These are phyloP conservation scores for Tylopilus subfusipes DNA, from an alignment of 768 basidiomycete species.

Conservation along the genomic window DNA sequence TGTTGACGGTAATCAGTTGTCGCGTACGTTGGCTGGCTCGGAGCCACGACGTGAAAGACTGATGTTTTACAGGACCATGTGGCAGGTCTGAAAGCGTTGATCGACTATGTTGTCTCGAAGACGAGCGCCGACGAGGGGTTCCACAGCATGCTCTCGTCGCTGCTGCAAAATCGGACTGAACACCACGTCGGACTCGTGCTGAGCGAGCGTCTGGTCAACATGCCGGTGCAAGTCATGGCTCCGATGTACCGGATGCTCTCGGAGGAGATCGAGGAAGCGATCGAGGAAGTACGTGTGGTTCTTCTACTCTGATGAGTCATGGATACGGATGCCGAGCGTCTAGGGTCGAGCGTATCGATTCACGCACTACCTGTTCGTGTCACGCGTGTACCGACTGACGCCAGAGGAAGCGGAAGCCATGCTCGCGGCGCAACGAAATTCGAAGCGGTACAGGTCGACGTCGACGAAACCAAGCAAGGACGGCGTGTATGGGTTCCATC, in stretches of 20 bases:
- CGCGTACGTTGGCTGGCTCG: slow-evolving; percentile 39
- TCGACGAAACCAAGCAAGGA: slow-evolving; percentile 33
- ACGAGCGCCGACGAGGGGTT: slow-evolving; percentile 47
- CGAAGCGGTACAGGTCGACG: slow-evolving; percentile 37
- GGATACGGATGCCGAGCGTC: neutral
- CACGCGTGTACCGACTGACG: slow-evolving; percentile 73
- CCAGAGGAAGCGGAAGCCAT: slow-evolving; percentile 59
- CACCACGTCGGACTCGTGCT: slow-evolving; percentile 74
- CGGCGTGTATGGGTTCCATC: slow-evolving; percentile 73
- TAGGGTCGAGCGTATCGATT: slow-evolving; percentile 66
- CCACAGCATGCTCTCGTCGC: slow-evolving; percentile 48
- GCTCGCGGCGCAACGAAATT: slow-evolving; percentile 39
- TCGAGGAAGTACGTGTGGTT: slow-evolving; percentile 50
- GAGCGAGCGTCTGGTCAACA: slow-evolving; percentile 88
- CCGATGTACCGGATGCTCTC: slow-evolving; percentile 90
- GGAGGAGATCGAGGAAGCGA: slow-evolving; percentile 76
- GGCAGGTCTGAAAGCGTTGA: slow-evolving; percentile 66
- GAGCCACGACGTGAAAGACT: neutral
- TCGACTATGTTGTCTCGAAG: slow-evolving; percentile 66
- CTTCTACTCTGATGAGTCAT: neutral
- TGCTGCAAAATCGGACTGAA: slow-evolving; percentile 22
- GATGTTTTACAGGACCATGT: slow-evolving; percentile 55
- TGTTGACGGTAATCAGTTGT: slow-evolving; percentile 82
- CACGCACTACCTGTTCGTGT: slow-evolving; percentile 71
- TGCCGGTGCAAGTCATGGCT: slow-evolving; percentile 90